Conservation (phyloP, 169 alveolate species). For the Cryptosporidium felis region DNA sequence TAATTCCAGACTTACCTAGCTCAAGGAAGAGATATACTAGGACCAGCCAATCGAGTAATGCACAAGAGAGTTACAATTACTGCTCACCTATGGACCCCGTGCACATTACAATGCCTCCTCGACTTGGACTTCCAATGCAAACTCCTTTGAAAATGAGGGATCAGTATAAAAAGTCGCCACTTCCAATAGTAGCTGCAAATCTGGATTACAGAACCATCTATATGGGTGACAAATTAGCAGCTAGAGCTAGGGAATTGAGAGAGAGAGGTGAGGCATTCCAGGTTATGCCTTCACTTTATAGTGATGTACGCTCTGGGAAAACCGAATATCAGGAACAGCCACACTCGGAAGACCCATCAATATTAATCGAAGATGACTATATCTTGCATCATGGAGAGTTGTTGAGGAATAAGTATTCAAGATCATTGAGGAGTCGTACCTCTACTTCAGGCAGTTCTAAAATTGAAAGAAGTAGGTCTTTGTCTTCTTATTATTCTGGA, state of each 20-base stretch:
- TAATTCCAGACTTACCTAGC: conserved; percentile 59
- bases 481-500: conserved; percentile 53
- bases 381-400: conserved; percentile 46
- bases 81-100: neutral
- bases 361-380: conserved; percentile 2
- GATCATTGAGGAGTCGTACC: neutral
- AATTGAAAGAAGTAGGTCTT: conserved; percentile 49
- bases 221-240: conserved; percentile 57
- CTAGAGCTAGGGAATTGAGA: conserved; percentile 28
- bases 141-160: conserved; percentile 51
- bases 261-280: neutral
- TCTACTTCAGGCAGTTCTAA: no score
- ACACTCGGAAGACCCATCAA: neutral
- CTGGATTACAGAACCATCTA: conserved; percentile 44
- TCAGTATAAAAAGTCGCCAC: conserved; percentile 50
- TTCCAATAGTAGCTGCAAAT: conserved; percentile 60
- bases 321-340: neutral
- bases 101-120: conserved; percentile 65
- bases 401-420: conserved; percentile 44
- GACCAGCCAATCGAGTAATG: neutral
- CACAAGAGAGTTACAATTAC: neutral
- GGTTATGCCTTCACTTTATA: neutral
- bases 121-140: conserved; percentile 58
- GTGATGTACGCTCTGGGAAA: neutral
- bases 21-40: neutral